Conservation (phyloP, 768 basidiomycete genomes). For the Rhizopogon vulgaris region DNA sequence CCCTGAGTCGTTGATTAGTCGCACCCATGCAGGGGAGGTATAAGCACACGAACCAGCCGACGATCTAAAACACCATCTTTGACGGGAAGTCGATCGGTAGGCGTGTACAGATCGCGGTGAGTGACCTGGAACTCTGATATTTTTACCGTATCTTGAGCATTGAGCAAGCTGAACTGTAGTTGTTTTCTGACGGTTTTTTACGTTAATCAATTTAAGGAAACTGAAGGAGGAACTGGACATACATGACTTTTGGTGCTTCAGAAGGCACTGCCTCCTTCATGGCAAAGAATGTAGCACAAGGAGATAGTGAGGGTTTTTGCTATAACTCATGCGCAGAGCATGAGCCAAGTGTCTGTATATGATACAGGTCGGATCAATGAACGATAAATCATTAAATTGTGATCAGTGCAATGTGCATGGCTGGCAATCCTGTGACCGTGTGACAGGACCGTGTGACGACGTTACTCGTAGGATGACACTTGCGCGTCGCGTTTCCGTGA, state of each 20-base stretch:
- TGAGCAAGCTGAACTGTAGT: constrained; percentile 91
- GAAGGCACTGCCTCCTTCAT: constrained; percentile 82
- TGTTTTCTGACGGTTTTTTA: constrained; percentile 59
- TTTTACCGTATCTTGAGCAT: constrained; percentile 91
- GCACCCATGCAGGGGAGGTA: not conserved
- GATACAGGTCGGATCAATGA: too few species aligned
- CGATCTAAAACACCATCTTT: constrained; percentile 91
- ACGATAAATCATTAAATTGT: not conserved
- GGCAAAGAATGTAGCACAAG: not conserved
- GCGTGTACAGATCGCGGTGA: constrained; percentile 85
- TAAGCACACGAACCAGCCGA: constrained; percentile 57
- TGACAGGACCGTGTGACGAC: constrained; percentile 35
- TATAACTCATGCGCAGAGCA: not conserved
- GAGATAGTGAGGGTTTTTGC: not conserved
- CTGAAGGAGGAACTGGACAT: constrained; percentile 16
- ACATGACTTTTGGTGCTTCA: constrained; percentile 82
- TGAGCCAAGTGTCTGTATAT: not conserved
- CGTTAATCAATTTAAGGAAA: constrained; percentile 3
- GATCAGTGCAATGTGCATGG: too few species aligned
- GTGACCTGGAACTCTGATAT: constrained; percentile 96
- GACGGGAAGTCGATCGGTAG: constrained; percentile 76
- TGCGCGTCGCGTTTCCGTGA: constrained; percentile 55
- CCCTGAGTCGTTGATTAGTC: constrained; percentile 48
- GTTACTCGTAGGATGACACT: constrained; percentile 26
- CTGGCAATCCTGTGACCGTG: constrained; percentile 18